Base-by-base conservation (phyloP, 768 basidiomycete genomes). In the Exsudoporus frostii region DNA sequence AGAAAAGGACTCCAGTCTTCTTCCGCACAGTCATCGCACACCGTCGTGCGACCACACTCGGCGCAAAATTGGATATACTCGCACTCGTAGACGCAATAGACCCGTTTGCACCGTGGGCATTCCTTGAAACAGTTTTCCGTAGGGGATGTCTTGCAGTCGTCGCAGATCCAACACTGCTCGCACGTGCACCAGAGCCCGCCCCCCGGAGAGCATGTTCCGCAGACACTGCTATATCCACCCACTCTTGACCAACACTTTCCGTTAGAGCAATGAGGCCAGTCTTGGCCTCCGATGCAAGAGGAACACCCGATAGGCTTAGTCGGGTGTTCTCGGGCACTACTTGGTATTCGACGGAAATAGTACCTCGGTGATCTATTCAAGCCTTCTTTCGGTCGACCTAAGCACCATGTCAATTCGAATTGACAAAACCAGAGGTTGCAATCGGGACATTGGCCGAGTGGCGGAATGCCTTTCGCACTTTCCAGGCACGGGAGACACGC, bases 11-110 rank as follows among this genome's bases (percentile, higher is more conserved):
- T 30, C 55, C 47, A 45, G 5, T 68, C 65, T 52, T 64, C 65
- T 48, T 67, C 67, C 14, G 32, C 38, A 33, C 65, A 69, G 37
- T 66, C 65, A 4, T 67, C 50, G 45, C 67, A 66, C 42, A 61
- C 15, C 46, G 56, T 59, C 45, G 59, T 53, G 24, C 57, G 59
- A 39, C 34, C 45, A 29, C 65, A 66, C 20, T 55, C 59, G 34
- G 19, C 7, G 37, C 65, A 66, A n/a, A 34, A 55, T 17, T 44
- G 47, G 15, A 66, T 66, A 44, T 69, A 66, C 4, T 54, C 50
- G 67, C 65, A 69, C 4, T 41, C 42, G 20, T 55, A 30, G 20
- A 42, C 15, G 50, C 64, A 66, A 38, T 48, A 67, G 41, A 40
- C 42, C 47, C 40, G 45, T 32, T 1, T 50, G 54, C 67, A 67